A percentile compares a stretch with the other conserved stretches of the same genome.
These are phyloP conservation scores for Apiotrichum porosum DNA, from an alignment of 1,284 basidiomycete species.

Conservation along the genomic window DNA sequence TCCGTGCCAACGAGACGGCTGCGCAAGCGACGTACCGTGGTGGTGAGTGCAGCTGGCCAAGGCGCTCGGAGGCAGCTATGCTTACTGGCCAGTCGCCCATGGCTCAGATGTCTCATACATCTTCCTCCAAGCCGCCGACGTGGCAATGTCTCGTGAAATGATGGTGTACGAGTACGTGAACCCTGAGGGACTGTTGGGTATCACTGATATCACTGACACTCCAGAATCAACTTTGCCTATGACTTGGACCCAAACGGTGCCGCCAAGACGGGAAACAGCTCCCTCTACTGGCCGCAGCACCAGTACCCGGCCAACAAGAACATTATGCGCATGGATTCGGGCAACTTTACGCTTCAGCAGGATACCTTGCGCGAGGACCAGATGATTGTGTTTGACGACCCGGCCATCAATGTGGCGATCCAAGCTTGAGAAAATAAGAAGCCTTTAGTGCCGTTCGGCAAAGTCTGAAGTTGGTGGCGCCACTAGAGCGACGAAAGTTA, in stretches of 20 bases:
- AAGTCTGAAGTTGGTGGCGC: no score
- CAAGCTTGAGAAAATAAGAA: no score
- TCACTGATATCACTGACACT: background rate
- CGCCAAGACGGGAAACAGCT: background rate
- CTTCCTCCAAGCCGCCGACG: slow-evolving; percentile 3
- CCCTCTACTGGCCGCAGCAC: background rate
- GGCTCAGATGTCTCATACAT: slow-evolving; percentile 25
- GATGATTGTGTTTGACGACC: background rate
- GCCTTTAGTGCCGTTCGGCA: no score
- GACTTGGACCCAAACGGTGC: slow-evolving; percentile 34
- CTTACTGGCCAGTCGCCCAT: slow-evolving; percentile 8
- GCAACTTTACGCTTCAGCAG: no score
- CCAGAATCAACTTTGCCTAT: slow-evolving; percentile 45
- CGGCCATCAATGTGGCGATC: background rate
- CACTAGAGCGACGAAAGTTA: no score
- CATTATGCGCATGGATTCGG: no score
- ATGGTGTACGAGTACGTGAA: background rate
- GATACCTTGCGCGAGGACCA: background rate
- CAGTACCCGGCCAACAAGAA: no score
- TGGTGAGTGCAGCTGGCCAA: no score
- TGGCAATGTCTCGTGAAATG: background rate
- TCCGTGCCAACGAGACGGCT: no score
- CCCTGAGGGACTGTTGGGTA: background rate
- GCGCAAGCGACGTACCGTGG: no score
- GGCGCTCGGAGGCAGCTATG: no score